phyloP scores from a whole-genome alignment of 73 alveolate species.

The Chromera velia region DNA sequence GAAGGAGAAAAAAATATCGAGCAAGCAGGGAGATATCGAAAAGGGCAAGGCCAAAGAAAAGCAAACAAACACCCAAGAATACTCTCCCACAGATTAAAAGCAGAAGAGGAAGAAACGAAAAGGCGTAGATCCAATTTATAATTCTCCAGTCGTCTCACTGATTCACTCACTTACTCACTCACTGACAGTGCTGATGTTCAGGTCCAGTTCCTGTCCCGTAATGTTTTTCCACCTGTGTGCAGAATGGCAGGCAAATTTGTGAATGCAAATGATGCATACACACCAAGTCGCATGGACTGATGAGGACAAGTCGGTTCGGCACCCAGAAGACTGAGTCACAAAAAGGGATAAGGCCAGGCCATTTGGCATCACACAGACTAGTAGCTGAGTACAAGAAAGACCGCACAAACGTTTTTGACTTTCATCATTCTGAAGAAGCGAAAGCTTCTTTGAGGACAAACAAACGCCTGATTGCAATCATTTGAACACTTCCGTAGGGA shows the following conservation, averaged over 20 bases:
- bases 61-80: no score
- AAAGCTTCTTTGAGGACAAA: not conserved
- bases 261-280: not conserved
- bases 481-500: constrained; percentile 19
- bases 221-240: constrained; percentile 38
- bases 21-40: not conserved
- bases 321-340: not conserved
- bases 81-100: not conserved
- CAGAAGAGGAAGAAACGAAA: not conserved
- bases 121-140: no score
- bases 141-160: not conserved
- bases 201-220: constrained; percentile 37
- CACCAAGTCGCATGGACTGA: not conserved
- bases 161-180: not conserved
- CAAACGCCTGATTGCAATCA: constrained; percentile 8
- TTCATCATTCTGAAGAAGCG: not conserved
- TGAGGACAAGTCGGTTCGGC: not conserved
- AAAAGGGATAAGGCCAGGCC: not conserved
- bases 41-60: no score
- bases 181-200: constrained; percentile 1
- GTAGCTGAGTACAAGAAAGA: not conserved
- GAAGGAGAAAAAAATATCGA: not conserved
- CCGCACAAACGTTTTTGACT: not conserved
- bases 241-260: not conserved
- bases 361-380: not conserved